Percentiles rank a stretch among this genome's conserved stretches.
Evolutionary conservation across 2,329 filamentous ascomycete genomes (phyloP).

Genomic region (Colletotrichum spaethianum): DNA sequence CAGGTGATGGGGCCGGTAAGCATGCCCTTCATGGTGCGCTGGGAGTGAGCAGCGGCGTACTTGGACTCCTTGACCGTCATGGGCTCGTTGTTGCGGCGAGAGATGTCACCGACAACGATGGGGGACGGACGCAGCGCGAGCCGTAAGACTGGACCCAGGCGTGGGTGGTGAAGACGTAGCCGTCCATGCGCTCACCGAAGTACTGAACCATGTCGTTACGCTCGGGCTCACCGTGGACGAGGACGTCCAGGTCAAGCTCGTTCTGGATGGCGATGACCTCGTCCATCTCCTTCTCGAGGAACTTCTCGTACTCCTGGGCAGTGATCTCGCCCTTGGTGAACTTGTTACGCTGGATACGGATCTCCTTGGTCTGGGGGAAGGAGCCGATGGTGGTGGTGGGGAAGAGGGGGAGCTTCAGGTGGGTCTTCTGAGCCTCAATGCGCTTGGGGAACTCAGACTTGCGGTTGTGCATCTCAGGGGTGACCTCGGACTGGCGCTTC

Average conservation of each 20-base stretch:
- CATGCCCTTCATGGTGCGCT: conserved; percentile 99
- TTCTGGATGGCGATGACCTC: conserved; percentile 97
- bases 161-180: conserved; percentile 99
- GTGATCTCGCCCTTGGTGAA: conserved; percentile 99
- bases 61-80: conserved; percentile 99
- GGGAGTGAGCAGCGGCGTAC: conserved; percentile 95
- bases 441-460: conserved; percentile 89
- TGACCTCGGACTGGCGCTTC: conserved; percentile 93
- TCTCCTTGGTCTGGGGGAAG: conserved; percentile 99
- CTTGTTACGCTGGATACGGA: conserved; percentile 96
- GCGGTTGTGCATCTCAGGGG: conserved; percentile 88
- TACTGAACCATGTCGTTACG: conserved; percentile 99
- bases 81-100: conserved; percentile 81
- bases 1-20: conserved; percentile 99
- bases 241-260: conserved; percentile 96
- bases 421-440: conserved; percentile 90
- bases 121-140: conserved; percentile 98
- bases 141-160: conserved; percentile 99
- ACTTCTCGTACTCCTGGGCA: conserved; percentile 93
- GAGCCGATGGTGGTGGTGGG: conserved; percentile 99
- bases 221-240: conserved; percentile 98
- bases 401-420: conserved; percentile 95
- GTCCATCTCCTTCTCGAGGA: conserved; percentile 99
- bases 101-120: conserved; percentile 99
- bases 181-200: conserved; percentile 97